Conservation (phyloP, 1,284 basidiomycete genomes). For the Lentinula novae-zelandiae region DNA sequence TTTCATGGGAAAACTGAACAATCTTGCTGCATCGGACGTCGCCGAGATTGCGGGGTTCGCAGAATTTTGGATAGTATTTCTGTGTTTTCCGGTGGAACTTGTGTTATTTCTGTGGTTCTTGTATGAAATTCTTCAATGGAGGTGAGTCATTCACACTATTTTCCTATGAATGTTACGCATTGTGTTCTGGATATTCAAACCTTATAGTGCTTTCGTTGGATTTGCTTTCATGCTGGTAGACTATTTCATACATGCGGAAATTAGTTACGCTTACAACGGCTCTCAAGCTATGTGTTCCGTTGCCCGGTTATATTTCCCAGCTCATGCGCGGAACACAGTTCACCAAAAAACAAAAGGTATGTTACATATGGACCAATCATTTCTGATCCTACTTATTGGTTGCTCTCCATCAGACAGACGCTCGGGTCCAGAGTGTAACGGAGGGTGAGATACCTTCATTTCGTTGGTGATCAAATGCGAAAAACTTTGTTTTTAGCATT, state of each 20-base stretch:
- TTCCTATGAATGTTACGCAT: no score
- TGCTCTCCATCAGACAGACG: not conserved
- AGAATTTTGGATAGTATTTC: not conserved
- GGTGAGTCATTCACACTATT: not conserved
- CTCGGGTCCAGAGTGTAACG: constrained; percentile 9
- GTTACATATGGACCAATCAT: not conserved
- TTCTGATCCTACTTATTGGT: not conserved
- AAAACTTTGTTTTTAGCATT: constrained; percentile 26
- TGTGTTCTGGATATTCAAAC: not conserved
- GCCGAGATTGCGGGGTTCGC: not conserved
- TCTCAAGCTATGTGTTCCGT: constrained; percentile 1
- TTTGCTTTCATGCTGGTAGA: constrained; percentile 20
- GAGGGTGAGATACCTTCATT: constrained; percentile 17
- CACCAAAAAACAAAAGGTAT: constrained; percentile 6
- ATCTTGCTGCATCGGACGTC: constrained; percentile 7
- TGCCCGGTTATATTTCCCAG: constrained; percentile 1
- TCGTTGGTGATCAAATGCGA: not conserved
- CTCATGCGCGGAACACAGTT: constrained; percentile 1
- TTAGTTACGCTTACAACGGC: not conserved
- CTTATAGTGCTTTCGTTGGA: constrained; percentile 1
- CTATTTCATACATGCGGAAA: constrained; percentile 20
- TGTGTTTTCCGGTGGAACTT: constrained; percentile 4
- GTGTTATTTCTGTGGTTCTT: constrained; percentile 7
- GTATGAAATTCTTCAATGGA: constrained; percentile 9
- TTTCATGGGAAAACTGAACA: constrained; percentile 5